These are phyloP conservation scores for Colletotrichum ledebouriae DNA, from an alignment of 2,329 filamentous ascomycete species.

Conservation along the genomic window DNA sequence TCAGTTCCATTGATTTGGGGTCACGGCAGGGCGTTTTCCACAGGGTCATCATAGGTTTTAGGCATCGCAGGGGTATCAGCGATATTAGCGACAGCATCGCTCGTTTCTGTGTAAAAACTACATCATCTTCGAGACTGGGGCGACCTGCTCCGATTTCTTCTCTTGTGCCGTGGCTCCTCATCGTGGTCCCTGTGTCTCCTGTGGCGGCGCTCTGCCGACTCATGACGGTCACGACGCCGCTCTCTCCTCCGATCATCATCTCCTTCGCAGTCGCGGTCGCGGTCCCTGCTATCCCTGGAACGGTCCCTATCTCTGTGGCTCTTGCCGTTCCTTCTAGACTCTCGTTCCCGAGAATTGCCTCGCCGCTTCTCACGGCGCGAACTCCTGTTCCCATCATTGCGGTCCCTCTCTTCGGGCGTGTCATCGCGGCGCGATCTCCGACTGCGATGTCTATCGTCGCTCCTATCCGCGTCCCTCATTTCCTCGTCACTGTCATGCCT, in stretches of 20 bases:
- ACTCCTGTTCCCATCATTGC: slow-evolving; percentile 45
- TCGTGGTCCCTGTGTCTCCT: slow-evolving; percentile 43
- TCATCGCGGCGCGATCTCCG: slow-evolving; percentile 56
- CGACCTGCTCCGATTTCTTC: slow-evolving; percentile 43
- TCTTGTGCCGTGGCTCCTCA: slow-evolving; percentile 39
- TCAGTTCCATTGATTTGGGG: not conserved
- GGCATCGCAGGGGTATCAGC: slow-evolving; percentile 28
- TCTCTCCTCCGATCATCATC: slow-evolving; percentile 45
- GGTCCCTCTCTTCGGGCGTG: slow-evolving; percentile 48
- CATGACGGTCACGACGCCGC: slow-evolving; percentile 48
- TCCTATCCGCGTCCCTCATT: slow-evolving; percentile 47
- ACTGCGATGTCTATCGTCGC: slow-evolving; percentile 48
- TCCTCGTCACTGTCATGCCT: slow-evolving; percentile 48
- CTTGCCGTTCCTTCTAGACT: slow-evolving; percentile 47
- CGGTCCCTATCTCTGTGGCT: slow-evolving; percentile 47
- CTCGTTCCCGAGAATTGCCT: slow-evolving; percentile 48
- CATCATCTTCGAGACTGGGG: slow-evolving; percentile 23
- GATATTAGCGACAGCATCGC: slow-evolving; percentile 33
- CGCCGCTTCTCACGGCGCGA: slow-evolving; percentile 47
- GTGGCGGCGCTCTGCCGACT: slow-evolving; percentile 46
- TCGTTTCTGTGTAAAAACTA: slow-evolving; percentile 11
- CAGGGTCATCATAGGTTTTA: slow-evolving; percentile 11
- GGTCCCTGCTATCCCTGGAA: slow-evolving; percentile 42
- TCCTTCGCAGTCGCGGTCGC: slow-evolving; percentile 42
- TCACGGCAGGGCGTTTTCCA: slow-evolving; percentile 23